Conservation (phyloP, 352 stramenopile species). For the Globisporangium megalacanthum region DNA sequence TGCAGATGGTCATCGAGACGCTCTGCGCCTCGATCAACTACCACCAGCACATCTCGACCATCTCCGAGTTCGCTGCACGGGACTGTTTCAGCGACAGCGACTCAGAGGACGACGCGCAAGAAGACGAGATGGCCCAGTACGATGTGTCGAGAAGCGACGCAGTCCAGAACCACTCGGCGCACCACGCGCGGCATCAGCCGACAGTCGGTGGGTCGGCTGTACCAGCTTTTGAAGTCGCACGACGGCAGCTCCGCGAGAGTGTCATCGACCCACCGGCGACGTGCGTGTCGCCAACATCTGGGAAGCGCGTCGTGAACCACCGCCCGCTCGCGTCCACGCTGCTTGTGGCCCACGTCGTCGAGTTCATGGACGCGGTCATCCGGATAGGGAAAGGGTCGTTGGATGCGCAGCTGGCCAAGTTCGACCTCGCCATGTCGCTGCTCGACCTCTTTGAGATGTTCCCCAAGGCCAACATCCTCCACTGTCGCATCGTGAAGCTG, state of each 20-base stretch:
- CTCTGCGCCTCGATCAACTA: constrained; percentile 74
- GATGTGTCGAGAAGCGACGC: constrained; percentile 10
- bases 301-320: constrained; percentile 55
- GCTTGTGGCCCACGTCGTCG: constrained; percentile 59
- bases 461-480: constrained; percentile 63
- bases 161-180: constrained; percentile 7
- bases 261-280: constrained; percentile 9
- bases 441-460: constrained; percentile 73
- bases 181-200: neutral
- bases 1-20: constrained; percentile 49
- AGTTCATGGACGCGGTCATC: constrained; percentile 57
- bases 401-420: constrained; percentile 41
- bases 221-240: constrained; percentile 1
- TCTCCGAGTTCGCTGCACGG: constrained; percentile 61
- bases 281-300: constrained; percentile 38
- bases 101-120: constrained; percentile 40
- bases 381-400: constrained; percentile 57
- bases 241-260: constrained; percentile 11
- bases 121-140: constrained; percentile 12
- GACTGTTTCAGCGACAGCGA: constrained; percentile 78
- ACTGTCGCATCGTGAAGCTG: constrained; percentile 63
- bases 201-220: neutral
- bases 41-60: constrained; percentile 68
- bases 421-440: constrained; percentile 53
- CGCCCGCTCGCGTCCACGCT: constrained; percentile 54